Conservation (phyloP, 768 basidiomycete genomes). For the Boletus reticuloceps region DNA sequence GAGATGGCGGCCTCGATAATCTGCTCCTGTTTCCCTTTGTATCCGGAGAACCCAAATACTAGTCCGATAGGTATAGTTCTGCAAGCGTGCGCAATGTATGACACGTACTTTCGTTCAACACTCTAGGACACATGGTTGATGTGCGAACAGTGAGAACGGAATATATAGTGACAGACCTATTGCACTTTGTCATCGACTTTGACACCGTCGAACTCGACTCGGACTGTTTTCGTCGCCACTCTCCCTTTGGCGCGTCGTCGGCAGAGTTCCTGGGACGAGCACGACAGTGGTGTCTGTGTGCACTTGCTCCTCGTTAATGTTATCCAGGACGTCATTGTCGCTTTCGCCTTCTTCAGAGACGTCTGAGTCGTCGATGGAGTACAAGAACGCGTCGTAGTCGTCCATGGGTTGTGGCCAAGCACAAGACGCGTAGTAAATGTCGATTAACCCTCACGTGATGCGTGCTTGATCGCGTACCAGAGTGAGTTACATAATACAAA, state of each 20-base stretch:
- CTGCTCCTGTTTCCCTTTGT: slow-evolving; percentile 76
- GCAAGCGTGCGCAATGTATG: not conserved
- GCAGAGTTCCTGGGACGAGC: slow-evolving; percentile 19
- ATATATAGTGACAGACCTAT: slow-evolving; percentile 9
- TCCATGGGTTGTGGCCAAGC: slow-evolving; percentile 10
- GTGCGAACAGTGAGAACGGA: not conserved
- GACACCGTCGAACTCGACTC: not conserved
- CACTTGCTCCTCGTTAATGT: slow-evolving; percentile 19
- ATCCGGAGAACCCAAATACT: slow-evolving; percentile 71
- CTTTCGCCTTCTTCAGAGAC: slow-evolving; percentile 5
- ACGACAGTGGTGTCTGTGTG: slow-evolving; percentile 6
- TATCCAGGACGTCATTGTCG: slow-evolving; percentile 22
- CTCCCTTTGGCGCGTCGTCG: not conserved
- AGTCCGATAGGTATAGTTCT: not conserved
- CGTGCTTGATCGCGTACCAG: too few species aligned
- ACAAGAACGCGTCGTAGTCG: slow-evolving; percentile 23
- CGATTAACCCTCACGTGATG: too few species aligned
- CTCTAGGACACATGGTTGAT: slow-evolving; percentile 7
- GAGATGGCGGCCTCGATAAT: slow-evolving; percentile 68
- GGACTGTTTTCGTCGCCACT: not conserved
- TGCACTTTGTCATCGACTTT: slow-evolving; percentile 8
- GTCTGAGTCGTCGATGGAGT: slow-evolving; percentile 21
- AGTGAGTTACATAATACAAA: too few species aligned
- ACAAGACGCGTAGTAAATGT: not conserved
- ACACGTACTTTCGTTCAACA: slow-evolving; percentile 25